Evolutionary conservation across 169 alveolate genomes (phyloP), one percentile per base, ranked within the genome.

Genomic region (Eimeria necatrix): DNA sequence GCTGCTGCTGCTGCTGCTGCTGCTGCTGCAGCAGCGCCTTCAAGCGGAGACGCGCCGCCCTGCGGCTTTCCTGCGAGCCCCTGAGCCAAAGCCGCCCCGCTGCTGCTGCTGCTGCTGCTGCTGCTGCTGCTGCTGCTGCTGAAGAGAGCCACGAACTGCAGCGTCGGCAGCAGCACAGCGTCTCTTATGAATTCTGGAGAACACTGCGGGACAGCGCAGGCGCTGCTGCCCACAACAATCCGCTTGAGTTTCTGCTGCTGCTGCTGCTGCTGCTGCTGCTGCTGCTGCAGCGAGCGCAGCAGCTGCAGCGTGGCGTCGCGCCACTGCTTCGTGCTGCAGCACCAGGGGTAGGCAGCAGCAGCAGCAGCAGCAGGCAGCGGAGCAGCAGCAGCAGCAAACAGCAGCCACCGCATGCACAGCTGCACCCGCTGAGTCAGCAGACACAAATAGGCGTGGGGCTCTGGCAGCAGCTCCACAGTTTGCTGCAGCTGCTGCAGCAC

Each of bases 401-500:
- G 32, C 60, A 76, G 64, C 87, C 87, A 76, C 14, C 87, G 87
- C 5, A 76, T 59, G 48, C 64, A 76, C 64, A 76, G 32, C 61
- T 76, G 87, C 64, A 46, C 64, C 59, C 87, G 59, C 87, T 76
- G 87, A 7, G 87, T 10, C 10, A 76, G 87, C 3, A 76, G 61
- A 18, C 87, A 76, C 46, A 76, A 61, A 46, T 46, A 76, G 4
- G 64, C 52, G 22, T 76, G 48, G 24, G 87, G 87, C 41, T 4
- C 59, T 10, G 87, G 87, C 7, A 76, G 87, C 87, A 20, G 6
- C 61, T 76, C 87, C 22, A 46, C 49, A 10, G 87, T 46, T 48
- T 76, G 87, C 87, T 76, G 87, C 24, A 76, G 87, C 87, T 76
- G 87, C 87, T 76, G 87, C 64, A 76, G 64, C 87, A 76, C 87